phyloP scores from a whole-genome alignment of 148 eudicot genomes.

The Chenopodium quinoa region DNA sequence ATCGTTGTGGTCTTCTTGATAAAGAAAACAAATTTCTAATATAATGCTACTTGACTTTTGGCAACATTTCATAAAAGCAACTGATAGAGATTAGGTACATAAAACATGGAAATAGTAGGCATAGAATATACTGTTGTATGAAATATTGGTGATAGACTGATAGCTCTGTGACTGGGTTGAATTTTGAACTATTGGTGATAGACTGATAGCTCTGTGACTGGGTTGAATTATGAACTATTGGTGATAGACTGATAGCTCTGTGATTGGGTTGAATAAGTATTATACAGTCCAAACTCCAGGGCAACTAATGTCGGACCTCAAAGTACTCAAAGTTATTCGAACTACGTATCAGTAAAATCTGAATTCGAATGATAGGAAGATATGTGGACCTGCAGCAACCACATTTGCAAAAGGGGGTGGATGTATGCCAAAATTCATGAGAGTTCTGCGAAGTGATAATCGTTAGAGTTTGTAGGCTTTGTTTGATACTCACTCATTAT shows the following conservation, averaged over 20 bases:
- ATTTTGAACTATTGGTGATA: no score
- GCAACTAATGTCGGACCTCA: neutral
- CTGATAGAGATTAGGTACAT: neutral
- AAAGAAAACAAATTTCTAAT: neutral
- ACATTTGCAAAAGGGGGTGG: neutral
- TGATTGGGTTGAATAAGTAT: neutral
- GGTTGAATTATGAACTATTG: neutral
- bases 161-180: no score
- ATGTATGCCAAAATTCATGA: neutral
- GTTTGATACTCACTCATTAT: neutral
- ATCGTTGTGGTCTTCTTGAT: neutral
- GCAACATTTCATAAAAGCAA: neutral
- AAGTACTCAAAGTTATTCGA: no score
- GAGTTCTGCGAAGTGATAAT: neutral
- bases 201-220: no score
- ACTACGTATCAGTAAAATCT: no score
- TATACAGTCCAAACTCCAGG: neutral
- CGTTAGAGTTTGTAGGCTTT: no score
- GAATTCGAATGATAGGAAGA: neutral
- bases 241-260: no score
- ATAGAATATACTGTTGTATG: neutral
- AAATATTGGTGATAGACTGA: no score
- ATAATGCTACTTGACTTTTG: neutral
- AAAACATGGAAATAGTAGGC: neutral
- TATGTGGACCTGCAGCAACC: neutral